phyloP scores from a whole-genome alignment of 495 filamentous ascomycete species.

The Hypoxylon crocopeplum region DNA sequence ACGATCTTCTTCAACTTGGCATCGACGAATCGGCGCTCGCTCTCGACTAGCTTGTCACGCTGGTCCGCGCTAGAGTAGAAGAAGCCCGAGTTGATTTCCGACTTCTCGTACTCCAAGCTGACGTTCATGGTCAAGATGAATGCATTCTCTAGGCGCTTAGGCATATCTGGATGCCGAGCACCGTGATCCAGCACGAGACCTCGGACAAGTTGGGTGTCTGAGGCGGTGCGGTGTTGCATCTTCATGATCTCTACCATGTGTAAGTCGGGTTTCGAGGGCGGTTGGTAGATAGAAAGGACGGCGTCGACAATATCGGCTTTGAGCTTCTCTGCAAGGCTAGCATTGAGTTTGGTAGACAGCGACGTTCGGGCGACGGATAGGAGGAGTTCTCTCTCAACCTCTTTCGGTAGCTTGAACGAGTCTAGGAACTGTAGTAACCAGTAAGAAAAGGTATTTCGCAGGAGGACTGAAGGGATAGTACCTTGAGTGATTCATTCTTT shows the following conservation, averaged over 20 bases:
- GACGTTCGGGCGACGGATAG: conserved; percentile 94
- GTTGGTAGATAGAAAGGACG: conserved; percentile 88
- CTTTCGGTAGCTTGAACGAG: conserved; percentile 82
- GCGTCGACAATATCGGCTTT: conserved; percentile 95
- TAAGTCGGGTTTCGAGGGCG: conserved; percentile 90
- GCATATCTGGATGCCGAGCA: conserved; percentile 97
- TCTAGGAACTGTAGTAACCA: conserved; percentile 78
- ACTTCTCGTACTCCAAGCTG: conserved; percentile 98
- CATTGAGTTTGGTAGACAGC: conserved; percentile 91
- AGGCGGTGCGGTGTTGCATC: conserved; percentile 97
- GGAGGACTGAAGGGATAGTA: conserved; percentile 31
- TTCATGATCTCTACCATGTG: conserved; percentile 99
- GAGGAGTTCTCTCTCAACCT: conserved; percentile 92
- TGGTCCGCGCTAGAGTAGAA: conserved; percentile 98
- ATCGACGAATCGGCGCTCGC: conserved; percentile 94
- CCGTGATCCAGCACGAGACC: conserved; percentile 95
- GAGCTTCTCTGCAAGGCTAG: conserved; percentile 84
- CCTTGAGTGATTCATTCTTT: conserved; percentile 91
- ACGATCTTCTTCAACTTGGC: conserved; percentile 97
- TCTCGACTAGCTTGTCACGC: conserved; percentile 96
- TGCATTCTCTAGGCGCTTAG: conserved; percentile 93
- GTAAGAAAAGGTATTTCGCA: conserved; percentile 22
- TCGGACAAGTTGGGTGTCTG: conserved; percentile 93
- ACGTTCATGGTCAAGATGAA: conserved; percentile 96
- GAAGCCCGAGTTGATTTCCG: conserved; percentile 98